A percentile compares a stretch with the other conserved stretches of the same genome.
Conservation (phyloP, 139 green algal genomes). For the Closterium sp. region DNA sequence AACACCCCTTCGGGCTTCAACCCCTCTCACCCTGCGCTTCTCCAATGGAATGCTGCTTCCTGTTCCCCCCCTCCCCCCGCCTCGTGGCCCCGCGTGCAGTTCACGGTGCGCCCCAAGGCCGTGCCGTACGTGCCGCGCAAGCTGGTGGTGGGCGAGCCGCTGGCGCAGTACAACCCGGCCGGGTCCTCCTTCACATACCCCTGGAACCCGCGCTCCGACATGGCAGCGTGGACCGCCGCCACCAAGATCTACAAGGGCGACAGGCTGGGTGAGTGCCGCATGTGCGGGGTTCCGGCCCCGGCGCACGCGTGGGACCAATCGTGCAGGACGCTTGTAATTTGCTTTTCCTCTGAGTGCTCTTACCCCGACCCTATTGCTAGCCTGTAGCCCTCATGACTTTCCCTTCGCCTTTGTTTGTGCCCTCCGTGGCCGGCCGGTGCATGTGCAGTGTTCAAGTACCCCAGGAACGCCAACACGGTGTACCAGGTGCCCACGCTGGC, state of each 20-base stretch:
- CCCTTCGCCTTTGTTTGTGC: background rate
- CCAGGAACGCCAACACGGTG: background rate
- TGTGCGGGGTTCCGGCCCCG: background rate
- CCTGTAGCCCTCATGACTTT: too few relatives aligned
- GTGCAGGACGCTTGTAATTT: background rate
- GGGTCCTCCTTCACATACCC: background rate
- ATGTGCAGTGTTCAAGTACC: background rate
- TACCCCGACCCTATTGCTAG: background rate
- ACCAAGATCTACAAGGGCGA: background rate
- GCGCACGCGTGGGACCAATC: background rate
- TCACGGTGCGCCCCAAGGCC: background rate
- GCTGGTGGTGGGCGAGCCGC: background rate
- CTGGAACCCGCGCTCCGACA: background rate
- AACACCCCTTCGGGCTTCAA: background rate
- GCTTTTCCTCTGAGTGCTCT: background rate
- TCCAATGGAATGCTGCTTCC: background rate
- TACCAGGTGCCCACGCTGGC: background rate
- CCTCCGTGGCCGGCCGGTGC: background rate
- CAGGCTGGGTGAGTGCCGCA: background rate
- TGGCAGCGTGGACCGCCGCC: background rate
- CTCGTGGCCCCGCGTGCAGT: background rate
- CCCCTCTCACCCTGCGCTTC: background rate
- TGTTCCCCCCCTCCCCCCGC: background rate
- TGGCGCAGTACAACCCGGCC: background rate
- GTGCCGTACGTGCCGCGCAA: background rate